Percentiles rank a stretch among this genome's conserved stretches.
These are phyloP conservation scores for Ascochyta pisi DNA, from an alignment of 2,329 filamentous ascomycete species.

Conservation along the genomic window DNA sequence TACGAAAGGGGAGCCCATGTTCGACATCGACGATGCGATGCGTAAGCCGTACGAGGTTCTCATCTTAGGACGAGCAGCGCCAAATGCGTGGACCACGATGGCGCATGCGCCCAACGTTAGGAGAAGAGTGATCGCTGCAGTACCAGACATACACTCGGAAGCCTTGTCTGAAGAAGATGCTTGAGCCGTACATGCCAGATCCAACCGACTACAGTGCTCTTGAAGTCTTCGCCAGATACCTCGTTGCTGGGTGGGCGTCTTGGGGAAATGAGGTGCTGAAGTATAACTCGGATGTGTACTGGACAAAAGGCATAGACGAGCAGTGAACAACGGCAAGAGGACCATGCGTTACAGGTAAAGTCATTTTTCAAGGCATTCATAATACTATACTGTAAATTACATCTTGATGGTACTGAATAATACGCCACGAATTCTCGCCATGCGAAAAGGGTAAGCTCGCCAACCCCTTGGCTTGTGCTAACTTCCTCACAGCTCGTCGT, in stretches of 20 bases:
- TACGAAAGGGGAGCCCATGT: constrained; percentile 67
- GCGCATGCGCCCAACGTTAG: constrained; percentile 41
- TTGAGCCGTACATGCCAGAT: constrained; percentile 62
- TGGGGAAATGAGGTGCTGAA: constrained; percentile 78
- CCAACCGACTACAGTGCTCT: constrained; percentile 61
- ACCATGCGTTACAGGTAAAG: neutral
- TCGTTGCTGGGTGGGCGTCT: constrained; percentile 78
- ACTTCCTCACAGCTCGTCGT: constrained; percentile 3
- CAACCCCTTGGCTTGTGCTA: neutral
- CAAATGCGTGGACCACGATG: constrained; percentile 34
- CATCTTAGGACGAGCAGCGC: constrained; percentile 61
- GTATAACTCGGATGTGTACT: constrained; percentile 68
- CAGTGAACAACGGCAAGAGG: neutral
- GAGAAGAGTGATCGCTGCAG: constrained; percentile 68
- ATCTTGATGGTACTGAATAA: neutral
- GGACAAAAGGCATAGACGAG: constrained; percentile 39
- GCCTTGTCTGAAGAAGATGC: constrained; percentile 70
- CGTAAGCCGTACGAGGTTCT: constrained; percentile 80
- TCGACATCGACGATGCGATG: constrained; percentile 66
- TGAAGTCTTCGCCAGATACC: constrained; percentile 78
- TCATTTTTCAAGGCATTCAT: neutral
- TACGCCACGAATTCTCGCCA: too few species aligned
- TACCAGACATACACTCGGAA: constrained; percentile 82
- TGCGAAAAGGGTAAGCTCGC: neutral
- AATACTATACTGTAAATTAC: neutral